These are phyloP conservation scores for Hamamelis virginiana DNA, from an alignment of 164 flowering plant species.

Conservation along the genomic window DNA sequence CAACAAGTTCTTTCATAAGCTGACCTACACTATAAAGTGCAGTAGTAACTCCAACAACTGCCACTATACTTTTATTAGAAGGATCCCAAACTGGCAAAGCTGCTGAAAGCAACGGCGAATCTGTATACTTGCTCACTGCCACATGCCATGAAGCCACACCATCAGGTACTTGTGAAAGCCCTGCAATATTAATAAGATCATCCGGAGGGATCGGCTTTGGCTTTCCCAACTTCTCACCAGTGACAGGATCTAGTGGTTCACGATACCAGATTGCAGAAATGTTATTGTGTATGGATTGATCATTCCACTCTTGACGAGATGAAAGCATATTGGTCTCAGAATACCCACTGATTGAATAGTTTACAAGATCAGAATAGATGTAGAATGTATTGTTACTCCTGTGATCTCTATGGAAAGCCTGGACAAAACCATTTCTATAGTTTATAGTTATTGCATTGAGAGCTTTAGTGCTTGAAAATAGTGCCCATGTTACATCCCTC, in stretches of 20 bases:
- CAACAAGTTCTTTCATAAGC: slow-evolving; percentile 93
- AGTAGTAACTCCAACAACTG: slow-evolving; percentile 96
- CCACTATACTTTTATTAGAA: slow-evolving; percentile 69
- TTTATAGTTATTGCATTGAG: slow-evolving; percentile 86
- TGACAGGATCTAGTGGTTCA: slow-evolving; percentile 73
- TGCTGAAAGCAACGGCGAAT: slow-evolving; percentile 91
- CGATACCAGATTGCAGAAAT: slow-evolving; percentile 81
- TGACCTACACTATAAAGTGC: slow-evolving; percentile 92
- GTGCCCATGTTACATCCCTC: slow-evolving; percentile 89
- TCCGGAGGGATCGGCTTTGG: slow-evolving; percentile 69
- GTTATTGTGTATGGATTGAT: slow-evolving; percentile 52
- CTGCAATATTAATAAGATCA: slow-evolving; percentile 83
- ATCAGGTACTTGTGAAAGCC: slow-evolving; percentile 79
- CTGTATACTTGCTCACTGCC: slow-evolving; percentile 79
- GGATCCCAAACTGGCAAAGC: slow-evolving; percentile 84
- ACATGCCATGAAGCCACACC: slow-evolving; percentile 96
- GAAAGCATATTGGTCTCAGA: slow-evolving; percentile 26
- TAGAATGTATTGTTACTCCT: slow-evolving; percentile 79
- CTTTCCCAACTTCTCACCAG: slow-evolving; percentile 73
- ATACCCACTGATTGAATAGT: slow-evolving; percentile 51
- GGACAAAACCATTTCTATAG: slow-evolving; percentile 89
- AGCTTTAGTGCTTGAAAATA: slow-evolving; percentile 84
- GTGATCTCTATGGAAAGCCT: slow-evolving; percentile 94
- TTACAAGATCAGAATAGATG: slow-evolving; percentile 73
- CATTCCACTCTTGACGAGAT: slow-evolving; percentile 54